Percentiles rank a stretch among this genome's conserved stretches.
These are phyloP conservation scores for Cladosporium sp. DNA, from an alignment of 2,329 filamentous ascomycete species.

Conservation along the genomic window DNA sequence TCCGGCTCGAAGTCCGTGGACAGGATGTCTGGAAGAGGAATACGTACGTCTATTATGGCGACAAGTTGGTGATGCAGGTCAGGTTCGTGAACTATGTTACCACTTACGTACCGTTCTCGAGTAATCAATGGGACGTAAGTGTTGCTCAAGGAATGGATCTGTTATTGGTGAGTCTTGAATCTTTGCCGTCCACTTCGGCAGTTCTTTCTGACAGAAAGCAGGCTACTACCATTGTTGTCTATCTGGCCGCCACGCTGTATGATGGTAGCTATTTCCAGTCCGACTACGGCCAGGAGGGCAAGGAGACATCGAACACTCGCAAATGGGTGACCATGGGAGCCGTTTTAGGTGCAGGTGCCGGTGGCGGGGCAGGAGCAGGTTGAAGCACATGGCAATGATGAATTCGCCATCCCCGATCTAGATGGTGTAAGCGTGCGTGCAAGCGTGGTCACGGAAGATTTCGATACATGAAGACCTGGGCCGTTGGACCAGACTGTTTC, in stretches of 20 bases:
- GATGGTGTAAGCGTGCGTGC: background rate
- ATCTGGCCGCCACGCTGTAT: background rate
- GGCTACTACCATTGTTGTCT: conserved; percentile 7
- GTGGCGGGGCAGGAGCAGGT: background rate
- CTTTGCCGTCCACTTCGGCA: background rate
- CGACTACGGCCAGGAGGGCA: background rate
- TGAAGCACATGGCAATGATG: background rate
- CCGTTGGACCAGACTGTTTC: background rate
- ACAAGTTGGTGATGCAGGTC: conserved; percentile 4
- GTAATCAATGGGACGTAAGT: conserved; percentile 5
- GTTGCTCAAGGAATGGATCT: conserved; percentile 1
- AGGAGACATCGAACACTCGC: background rate
- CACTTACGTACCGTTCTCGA: conserved; percentile 11
- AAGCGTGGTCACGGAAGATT: background rate
- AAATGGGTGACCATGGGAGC: background rate
- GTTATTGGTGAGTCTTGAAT: background rate
- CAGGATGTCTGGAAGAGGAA: conserved; percentile 12
- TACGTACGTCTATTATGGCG: background rate
- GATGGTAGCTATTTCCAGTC: background rate
- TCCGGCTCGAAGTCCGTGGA: conserved; percentile 2
- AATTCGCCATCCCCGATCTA: background rate
- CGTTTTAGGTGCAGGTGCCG: background rate
- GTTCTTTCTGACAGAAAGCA: background rate
- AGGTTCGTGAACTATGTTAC: conserved; percentile 4
- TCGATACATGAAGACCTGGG: background rate